These are phyloP conservation scores for Coniochaeta sp. DNA, from an alignment of 2,329 filamentous ascomycete species.

Conservation along the genomic window DNA sequence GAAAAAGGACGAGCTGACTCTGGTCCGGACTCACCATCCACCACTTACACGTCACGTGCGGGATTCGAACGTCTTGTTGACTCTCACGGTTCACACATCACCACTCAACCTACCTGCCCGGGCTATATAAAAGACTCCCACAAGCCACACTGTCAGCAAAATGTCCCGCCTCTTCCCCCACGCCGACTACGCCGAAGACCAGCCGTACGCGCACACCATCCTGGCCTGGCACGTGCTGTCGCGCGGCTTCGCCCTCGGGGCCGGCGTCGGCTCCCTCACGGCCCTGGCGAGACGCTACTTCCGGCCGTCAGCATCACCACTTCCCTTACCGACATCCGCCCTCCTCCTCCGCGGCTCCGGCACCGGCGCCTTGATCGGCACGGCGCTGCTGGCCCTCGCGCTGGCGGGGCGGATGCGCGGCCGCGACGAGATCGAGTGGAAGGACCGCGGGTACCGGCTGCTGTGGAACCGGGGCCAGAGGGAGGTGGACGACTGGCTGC, in stretches of 20 bases:
- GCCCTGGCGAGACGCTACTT: slow-evolving; percentile 24
- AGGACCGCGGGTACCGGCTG: slow-evolving; percentile 47
- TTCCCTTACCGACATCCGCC: no score
- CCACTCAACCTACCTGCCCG: no score
- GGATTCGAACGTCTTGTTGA: no score
- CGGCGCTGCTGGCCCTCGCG: slow-evolving; percentile 1
- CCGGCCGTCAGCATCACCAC: neutral
- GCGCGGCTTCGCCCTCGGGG: slow-evolving; percentile 45
- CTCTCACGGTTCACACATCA: no score
- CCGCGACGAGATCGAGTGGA: slow-evolving; percentile 9
- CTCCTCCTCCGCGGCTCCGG: slow-evolving; percentile 4
- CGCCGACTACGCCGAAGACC: slow-evolving; percentile 54
- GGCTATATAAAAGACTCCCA: no score
- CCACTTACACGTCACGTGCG: no score
- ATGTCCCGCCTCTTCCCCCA: slow-evolving; percentile 53
- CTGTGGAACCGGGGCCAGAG: slow-evolving; percentile 50
- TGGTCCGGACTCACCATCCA: no score
- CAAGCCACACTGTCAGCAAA: neutral
- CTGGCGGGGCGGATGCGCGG: slow-evolving; percentile 7
- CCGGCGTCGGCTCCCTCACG: slow-evolving; percentile 36
- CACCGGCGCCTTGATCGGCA: slow-evolving; percentile 1
- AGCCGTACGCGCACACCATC: slow-evolving; percentile 45
- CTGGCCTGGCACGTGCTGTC: slow-evolving; percentile 53
- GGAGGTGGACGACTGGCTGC: slow-evolving; percentile 48
- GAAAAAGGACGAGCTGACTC: no score